Base-by-base conservation (phyloP, 768 basidiomycete genomes). In the Xerocomus potaroensis region DNA sequence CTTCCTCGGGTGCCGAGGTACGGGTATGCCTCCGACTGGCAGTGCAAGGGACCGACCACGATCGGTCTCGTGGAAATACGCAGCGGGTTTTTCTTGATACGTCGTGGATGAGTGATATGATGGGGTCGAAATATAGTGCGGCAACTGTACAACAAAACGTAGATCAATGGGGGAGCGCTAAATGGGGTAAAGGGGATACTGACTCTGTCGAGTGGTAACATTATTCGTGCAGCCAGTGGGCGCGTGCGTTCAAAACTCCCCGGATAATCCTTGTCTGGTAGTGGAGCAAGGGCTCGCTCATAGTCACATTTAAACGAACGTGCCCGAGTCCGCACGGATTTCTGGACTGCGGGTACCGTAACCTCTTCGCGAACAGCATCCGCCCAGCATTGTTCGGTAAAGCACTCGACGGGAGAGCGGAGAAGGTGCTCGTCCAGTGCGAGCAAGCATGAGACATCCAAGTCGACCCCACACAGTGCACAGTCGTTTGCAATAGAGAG, bases 351-450 rank as follows among this genome's bases (percentile, higher is more conserved):
- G 16, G 53, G 49, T n/a, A 35, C 24, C 0, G 41, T 23, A 14
- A 44, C 36, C 30, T 67, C 61, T 1, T 68, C 68, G 4, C 52
- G 29, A 19, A 74, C 61, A 22, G 70, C 69, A 18, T 54, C 45
- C 2, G 58, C 56, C 67, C 74, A 75, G 39, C 73, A 75, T 9
- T 66, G 39, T 14, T 73, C 74, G 8, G 61, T 63, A 49, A 74
- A 75, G 12, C 64, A 66, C 15, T 67, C 67, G 30, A 61, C 39
- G 21, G 73, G 73, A n/a, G 64, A 59, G 30, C 59, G 47, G 1
- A 75, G 60, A 4, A 75, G 69, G 30, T 71, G 63, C 40, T 72
- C 65, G 51, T 75, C 73, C 7, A 75, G 57, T 8, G 54, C 52
- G 24, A 66, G 57, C 18, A 74, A 51, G 38, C 71, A 71, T 2